Percentiles rank a stretch among this genome's conserved stretches.
phyloP scores from a whole-genome alignment of 2,329 filamentous ascomycete species.

The Sclerotinia borealis region DNA sequence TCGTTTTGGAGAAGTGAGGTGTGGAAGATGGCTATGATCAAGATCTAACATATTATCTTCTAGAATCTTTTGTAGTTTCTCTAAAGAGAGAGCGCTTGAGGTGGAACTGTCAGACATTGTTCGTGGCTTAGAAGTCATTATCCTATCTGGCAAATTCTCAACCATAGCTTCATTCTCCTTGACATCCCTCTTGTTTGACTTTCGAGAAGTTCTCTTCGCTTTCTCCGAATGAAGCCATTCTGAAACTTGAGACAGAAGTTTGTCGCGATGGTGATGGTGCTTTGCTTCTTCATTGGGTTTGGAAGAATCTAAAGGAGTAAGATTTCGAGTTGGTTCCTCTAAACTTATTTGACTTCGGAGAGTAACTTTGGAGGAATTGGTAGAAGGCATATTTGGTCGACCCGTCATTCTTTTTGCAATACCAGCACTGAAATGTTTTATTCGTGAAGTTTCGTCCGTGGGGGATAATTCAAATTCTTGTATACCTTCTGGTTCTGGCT shows the following conservation, averaged over 20 bases:
- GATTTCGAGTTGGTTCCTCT: slow-evolving; percentile 20
- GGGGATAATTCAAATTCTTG: slow-evolving; percentile 14
- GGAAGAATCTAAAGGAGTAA: slow-evolving; percentile 10
- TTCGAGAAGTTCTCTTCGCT: slow-evolving; percentile 54
- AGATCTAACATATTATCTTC: slow-evolving; percentile 52
- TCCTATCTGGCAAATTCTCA: slow-evolving; percentile 14
- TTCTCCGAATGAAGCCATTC: slow-evolving; percentile 83
- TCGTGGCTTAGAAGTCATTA: slow-evolving; percentile 30
- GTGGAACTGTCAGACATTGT: slow-evolving; percentile 58
- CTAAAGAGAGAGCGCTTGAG: slow-evolving; percentile 66
- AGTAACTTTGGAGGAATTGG: slow-evolving; percentile 22
- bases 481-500: slow-evolving; percentile 23
- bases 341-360: slow-evolving; percentile 23
- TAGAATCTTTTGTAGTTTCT: slow-evolving; percentile 74
- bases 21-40: slow-evolving; percentile 29
- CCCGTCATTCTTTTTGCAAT: slow-evolving; percentile 26
- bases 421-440: slow-evolving; percentile 26
- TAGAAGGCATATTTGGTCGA: slow-evolving; percentile 20
- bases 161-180: slow-evolving; percentile 12
- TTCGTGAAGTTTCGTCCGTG: slow-evolving; percentile 20
- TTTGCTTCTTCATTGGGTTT: slow-evolving; percentile 13
- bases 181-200: slow-evolving; percentile 38
- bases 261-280: slow-evolving; percentile 37
- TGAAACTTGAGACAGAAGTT: slow-evolving; percentile 65
- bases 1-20: slow-evolving; percentile 21